A percentile compares a stretch with the other conserved stretches of the same genome.
phyloP scores from a whole-genome alignment of 1,139 yeast species.

The Saccharomyces hybrid region DNA sequence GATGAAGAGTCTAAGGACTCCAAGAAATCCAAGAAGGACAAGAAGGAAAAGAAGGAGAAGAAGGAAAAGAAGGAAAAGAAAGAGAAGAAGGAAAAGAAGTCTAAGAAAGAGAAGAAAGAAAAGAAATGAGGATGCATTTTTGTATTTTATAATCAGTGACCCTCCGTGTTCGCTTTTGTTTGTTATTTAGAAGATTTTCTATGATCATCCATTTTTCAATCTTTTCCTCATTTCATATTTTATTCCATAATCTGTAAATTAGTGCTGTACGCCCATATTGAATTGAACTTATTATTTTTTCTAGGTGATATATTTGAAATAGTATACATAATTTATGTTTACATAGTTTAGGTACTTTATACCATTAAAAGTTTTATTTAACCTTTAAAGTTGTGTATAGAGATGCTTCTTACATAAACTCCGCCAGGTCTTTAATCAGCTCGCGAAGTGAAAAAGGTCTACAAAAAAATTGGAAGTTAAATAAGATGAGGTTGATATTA shows the following conservation, averaged over 20 bases:
- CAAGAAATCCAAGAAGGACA: slow-evolving; percentile 36
- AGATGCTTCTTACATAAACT: neutral
- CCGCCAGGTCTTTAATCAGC: neutral
- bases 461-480: neutral
- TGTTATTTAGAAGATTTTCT: neutral
- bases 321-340: neutral
- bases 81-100: slow-evolving; percentile 34
- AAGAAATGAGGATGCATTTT: slow-evolving; percentile 7
- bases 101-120: slow-evolving; percentile 26
- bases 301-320: neutral
- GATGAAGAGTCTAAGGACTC: slow-evolving; percentile 36
- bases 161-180: neutral
- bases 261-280: slow-evolving; percentile 7
- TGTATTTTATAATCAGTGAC: slow-evolving; percentile 3
- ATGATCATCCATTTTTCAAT: neutral
- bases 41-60: slow-evolving; percentile 41
- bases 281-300: neutral
- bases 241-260: slow-evolving; percentile 14
- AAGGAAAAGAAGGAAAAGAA: slow-evolving; percentile 41
- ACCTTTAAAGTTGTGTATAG: neutral
- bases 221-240: neutral
- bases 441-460: neutral
- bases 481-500: neutral
- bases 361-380: neutral
- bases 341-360: neutral